Evolutionary conservation across 1,139 yeast genomes (phyloP).

Genomic region (Diutina mesorugosa): DNA sequence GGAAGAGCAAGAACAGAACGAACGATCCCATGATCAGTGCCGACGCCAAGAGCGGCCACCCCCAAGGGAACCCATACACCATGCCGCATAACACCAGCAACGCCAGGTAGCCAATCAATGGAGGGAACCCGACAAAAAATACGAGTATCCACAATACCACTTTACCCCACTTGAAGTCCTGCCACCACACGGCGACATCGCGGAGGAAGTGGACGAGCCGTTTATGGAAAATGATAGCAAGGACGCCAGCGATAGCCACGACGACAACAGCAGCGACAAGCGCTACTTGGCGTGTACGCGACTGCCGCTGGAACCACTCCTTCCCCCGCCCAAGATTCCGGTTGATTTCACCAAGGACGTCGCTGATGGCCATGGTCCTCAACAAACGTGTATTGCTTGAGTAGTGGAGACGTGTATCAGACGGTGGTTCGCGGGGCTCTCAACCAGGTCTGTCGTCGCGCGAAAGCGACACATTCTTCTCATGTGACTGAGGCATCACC

Average conservation of each 20-base stretch:
- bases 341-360: background rate
- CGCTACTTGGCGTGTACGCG: background rate
- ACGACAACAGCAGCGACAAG: conserved; percentile 7
- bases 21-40: conserved; percentile 69
- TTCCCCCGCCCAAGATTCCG: background rate
- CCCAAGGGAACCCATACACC: conserved; percentile 69
- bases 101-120: conserved; percentile 71
- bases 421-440: background rate
- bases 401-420: background rate
- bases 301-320: background rate
- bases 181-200: conserved; percentile 32
- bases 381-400: too few relatives aligned
- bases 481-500: too few relatives aligned
- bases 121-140: conserved; percentile 60
- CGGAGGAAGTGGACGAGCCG: conserved; percentile 30
- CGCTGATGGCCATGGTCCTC: background rate
- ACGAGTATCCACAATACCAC: conserved; percentile 35
- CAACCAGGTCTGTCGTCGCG: background rate
- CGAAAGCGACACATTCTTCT: background rate
- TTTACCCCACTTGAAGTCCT: conserved; percentile 35
- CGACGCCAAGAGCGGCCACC: conserved; percentile 65
- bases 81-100: conserved; percentile 63
- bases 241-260: conserved; percentile 14
- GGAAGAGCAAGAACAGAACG: conserved; percentile 54
- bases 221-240: conserved; percentile 28